A percentile compares a stretch with the other conserved stretches of the same genome.
phyloP scores from a whole-genome alignment of 495 filamentous ascomycete species.

The Neurospora intermedia region DNA sequence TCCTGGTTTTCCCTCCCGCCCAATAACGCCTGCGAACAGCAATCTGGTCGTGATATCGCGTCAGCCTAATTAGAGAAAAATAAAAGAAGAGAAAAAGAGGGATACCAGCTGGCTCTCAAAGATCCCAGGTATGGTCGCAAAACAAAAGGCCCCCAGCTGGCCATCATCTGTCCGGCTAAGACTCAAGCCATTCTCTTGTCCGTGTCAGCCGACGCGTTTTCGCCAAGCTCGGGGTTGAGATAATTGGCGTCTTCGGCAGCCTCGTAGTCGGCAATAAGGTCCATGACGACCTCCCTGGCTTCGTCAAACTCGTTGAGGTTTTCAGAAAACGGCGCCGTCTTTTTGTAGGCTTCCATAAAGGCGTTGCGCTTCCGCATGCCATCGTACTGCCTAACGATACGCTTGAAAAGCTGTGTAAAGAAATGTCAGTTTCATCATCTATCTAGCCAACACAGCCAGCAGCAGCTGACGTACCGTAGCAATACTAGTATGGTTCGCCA shows the following conservation, averaged over 20 bases:
- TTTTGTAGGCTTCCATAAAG: conserved; percentile 91
- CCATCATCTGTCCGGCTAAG: neutral
- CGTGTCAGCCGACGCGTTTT: conserved; percentile 32
- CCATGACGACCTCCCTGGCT: conserved; percentile 75
- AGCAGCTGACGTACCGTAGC: conserved; percentile 51
- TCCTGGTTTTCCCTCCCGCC: neutral
- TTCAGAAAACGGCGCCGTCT: conserved; percentile 81
- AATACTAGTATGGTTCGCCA: conserved; percentile 96
- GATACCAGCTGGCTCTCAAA: neutral
- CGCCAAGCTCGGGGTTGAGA: conserved; percentile 55
- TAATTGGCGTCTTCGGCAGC: conserved; percentile 86
- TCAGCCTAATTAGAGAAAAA: neutral
- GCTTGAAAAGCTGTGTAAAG: conserved; percentile 61
- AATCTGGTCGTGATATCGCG: neutral
- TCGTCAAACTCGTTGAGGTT: conserved; percentile 94
- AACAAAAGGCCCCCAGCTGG: neutral
- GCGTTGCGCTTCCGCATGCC: conserved; percentile 91
- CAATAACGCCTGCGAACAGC: neutral
- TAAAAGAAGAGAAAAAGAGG: neutral
- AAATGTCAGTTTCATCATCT: conserved; percentile 1
- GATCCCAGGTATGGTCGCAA: neutral
- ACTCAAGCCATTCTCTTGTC: conserved; percentile 31
- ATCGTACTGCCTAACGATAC: conserved; percentile 83
- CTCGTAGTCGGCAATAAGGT: conserved; percentile 88
- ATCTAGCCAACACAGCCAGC: neutral